Base-by-base conservation (phyloP, 176 grass and related monocot genomes). In the Thalia dealbata region DNA sequence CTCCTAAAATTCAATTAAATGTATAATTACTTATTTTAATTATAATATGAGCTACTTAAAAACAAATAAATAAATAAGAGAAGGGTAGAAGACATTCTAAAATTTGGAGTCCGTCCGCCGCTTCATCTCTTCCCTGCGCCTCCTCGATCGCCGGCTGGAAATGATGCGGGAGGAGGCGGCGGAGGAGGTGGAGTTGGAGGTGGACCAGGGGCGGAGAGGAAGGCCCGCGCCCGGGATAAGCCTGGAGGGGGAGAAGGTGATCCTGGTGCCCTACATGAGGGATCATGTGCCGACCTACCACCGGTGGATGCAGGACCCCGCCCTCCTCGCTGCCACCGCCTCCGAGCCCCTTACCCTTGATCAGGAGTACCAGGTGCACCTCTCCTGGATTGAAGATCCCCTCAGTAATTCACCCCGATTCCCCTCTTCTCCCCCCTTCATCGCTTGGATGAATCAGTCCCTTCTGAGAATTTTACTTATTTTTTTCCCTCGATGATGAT, bases 201-300 rank as follows among this genome's bases (percentile, higher is more conserved):
- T 91, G 77, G 76, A 77, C 1, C 68, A 69, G 54, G 63, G 91
- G 38, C 16, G 0, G 19, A 5, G 65, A 41, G 38, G 27, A 23
- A 27, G 8, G 32, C 9, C 18, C 3, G 16, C 65, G 2, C 10
- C 38, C 18, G 21, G 35, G 32, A 45, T 19, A 44, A 68, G 15
- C 38, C 44, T 68, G 65, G 30, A 68, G 38, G 65, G 65, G 21
- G 35, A 68, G 35, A 68, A 68, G 38, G 65, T 14, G 38, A 68
- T 68, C 18, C 21, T 68, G 35, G 65, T 68, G 65, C 65, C 38
- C 38, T 68, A 68, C 81, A 87, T 87, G 81, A 68, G 87, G 62
- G 85, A 99, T 74, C 95, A 99, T 64, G 95, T 99, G 19, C 85
- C 79, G 24, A 79, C 70, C 61, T 91, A 99, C 87, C 87, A 93